These are phyloP conservation scores for Gnetum montanum DNA, from an alignment of 75 land plant species.

Conservation along the genomic window DNA sequence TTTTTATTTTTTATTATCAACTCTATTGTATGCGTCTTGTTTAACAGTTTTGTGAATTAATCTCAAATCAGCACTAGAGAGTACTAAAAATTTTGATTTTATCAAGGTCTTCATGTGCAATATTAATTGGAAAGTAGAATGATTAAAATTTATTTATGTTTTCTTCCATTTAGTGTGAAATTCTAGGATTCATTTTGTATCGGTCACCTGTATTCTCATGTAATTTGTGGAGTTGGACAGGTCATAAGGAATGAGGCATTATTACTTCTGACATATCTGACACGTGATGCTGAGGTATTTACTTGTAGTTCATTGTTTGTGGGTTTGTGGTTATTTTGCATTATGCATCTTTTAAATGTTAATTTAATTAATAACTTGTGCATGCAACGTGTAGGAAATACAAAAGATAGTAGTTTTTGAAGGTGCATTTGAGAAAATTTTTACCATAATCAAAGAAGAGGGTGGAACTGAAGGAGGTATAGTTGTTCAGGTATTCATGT, in stretches of 20 bases:
- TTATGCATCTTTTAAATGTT: background rate
- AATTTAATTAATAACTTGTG: no score
- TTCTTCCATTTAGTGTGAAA: no score
- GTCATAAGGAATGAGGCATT: slow-evolving; percentile 96
- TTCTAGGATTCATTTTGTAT: no score
- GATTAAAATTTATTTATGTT: no score
- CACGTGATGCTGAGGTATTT: slow-evolving; percentile 92
- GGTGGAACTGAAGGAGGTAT: slow-evolving; percentile 98
- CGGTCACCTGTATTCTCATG: no score
- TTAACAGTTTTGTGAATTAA: no score
- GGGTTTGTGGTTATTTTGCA: background rate
- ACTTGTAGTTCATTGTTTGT: background rate
- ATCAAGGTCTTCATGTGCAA: no score
- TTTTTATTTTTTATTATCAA: no score
- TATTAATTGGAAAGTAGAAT: no score
- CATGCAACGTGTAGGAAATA: slow-evolving; percentile 95
- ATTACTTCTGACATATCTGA: slow-evolving; percentile 77
- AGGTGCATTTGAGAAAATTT: slow-evolving; percentile 94
- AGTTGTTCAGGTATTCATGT: slow-evolving; percentile 90
- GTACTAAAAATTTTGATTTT: no score
- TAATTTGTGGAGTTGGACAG: slow-evolving; percentile 20
- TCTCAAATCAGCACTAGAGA: no score
- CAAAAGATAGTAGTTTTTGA: slow-evolving; percentile 99
- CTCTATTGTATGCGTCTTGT: no score
- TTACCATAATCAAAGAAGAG: slow-evolving; percentile 92